Conservation (phyloP, 192 early-diverging fungal genomes). For the Dispira parvispora region DNA sequence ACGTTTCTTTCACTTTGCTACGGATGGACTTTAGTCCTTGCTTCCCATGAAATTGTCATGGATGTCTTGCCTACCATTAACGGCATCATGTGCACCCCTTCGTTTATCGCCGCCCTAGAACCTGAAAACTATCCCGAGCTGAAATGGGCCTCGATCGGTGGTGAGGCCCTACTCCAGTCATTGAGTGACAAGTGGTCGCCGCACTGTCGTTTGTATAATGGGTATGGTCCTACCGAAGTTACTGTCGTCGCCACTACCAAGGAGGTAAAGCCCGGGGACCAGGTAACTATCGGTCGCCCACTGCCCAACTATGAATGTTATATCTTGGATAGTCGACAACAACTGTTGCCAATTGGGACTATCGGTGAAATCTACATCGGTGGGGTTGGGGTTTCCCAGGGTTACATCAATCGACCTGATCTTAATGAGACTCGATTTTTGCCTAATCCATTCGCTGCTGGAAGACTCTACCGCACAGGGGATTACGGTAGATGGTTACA, state of each 20-base stretch:
- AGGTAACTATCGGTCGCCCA: neutral
- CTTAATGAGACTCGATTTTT: constrained; percentile 18
- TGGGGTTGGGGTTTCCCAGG: constrained; percentile 14
- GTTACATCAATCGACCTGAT: constrained; percentile 21
- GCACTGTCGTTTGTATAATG: neutral
- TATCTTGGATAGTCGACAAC: neutral
- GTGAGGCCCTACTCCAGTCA: neutral
- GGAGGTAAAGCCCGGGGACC: neutral
- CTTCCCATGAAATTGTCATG: neutral
- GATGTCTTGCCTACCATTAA: neutral
- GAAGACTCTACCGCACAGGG: constrained; percentile 19
- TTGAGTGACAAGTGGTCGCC: neutral
- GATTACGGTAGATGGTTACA: constrained; percentile 16
- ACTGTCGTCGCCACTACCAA: neutral
- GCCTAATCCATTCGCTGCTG: constrained; percentile 18
- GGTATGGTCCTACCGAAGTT: neutral
- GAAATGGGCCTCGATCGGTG: neutral
- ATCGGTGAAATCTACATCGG: neutral
- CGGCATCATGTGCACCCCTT: neutral
- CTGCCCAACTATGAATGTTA: neutral
- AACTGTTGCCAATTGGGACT: neutral
- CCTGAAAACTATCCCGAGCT: neutral
- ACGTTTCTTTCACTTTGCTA: neutral
- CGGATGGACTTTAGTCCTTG: neutral
- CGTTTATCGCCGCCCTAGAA: neutral